A percentile compares a stretch with the other conserved stretches of the same genome.
Conservation (phyloP, 2,329 filamentous ascomycete genomes). For the Fusarium floridanum region DNA sequence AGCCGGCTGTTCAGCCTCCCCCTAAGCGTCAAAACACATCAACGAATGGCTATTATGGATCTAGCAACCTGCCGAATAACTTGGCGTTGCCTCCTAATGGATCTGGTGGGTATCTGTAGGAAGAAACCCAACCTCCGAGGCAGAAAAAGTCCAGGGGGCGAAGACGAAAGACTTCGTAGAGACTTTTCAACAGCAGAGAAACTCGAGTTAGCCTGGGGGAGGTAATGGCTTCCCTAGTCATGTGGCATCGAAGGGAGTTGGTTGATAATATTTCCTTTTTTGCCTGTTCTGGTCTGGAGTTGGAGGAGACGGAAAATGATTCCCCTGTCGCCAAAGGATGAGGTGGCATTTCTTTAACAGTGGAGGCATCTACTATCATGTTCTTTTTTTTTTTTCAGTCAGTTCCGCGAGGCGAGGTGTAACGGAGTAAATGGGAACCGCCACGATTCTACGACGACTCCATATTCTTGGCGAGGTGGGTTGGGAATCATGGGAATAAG, state of each 20-base stretch:
- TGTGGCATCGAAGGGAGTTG: slow-evolving; percentile 37
- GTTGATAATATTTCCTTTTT: slow-evolving; percentile 37
- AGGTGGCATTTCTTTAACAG: slow-evolving; percentile 29
- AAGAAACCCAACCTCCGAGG: slow-evolving; percentile 24
- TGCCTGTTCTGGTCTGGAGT: slow-evolving; percentile 42
- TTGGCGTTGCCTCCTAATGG: slow-evolving; percentile 36
- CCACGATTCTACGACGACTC: neutral
- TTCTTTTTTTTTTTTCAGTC: neutral
- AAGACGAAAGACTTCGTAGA: slow-evolving; percentile 35
- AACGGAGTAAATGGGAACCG: slow-evolving; percentile 24
- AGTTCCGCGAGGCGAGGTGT: slow-evolving; percentile 41
- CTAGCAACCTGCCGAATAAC: slow-evolving; percentile 37
- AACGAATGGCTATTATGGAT: slow-evolving; percentile 41
- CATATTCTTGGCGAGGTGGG: slow-evolving; percentile 3
- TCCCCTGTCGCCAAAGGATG: slow-evolving; percentile 42
- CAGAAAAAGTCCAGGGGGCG: slow-evolving; percentile 23
- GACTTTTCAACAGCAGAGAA: slow-evolving; percentile 6
- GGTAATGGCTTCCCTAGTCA: slow-evolving; percentile 1
- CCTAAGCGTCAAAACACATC: slow-evolving; percentile 60
- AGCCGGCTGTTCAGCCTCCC: slow-evolving; percentile 61
- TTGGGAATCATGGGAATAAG: slow-evolving; percentile 1
- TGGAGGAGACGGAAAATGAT: slow-evolving; percentile 48
- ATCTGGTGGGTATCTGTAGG: slow-evolving; percentile 42
- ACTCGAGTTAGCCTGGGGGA: neutral
- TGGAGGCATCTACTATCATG: slow-evolving; percentile 29